These are phyloP conservation scores for Scenedesmus sp. DNA, from an alignment of 163 green algal species.

Conservation along the genomic window DNA sequence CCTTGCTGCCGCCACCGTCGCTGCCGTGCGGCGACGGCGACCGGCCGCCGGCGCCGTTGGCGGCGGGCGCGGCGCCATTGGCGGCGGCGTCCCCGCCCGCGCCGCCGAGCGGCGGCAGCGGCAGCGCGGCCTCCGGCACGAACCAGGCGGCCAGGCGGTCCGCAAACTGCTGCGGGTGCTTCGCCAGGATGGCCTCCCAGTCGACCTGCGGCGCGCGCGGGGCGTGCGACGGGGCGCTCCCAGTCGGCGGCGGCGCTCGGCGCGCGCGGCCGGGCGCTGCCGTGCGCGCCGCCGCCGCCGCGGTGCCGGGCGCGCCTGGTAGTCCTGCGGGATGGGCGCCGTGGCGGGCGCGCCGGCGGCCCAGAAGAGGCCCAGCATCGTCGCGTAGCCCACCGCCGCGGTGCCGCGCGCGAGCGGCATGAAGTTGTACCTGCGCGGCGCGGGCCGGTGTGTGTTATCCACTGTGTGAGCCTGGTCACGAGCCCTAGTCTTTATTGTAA, in stretches of 20 bases:
- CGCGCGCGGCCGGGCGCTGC: too few species aligned
- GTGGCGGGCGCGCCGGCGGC: constrained; percentile 82
- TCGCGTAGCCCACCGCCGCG: constrained; percentile 87
- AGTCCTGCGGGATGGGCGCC: constrained; percentile 74
- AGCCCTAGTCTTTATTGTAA: too few species aligned
- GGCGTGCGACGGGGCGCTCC: too few species aligned
- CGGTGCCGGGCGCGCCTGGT: constrained; percentile 73
- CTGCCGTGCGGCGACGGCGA: not conserved
- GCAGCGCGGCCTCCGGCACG: constrained; percentile 43
- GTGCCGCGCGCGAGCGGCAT: constrained; percentile 93
- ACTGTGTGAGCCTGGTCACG: too few species aligned
- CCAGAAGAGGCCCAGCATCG: constrained; percentile 85
- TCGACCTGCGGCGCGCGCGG: constrained; percentile 82
- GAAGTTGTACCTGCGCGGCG: constrained; percentile 98
- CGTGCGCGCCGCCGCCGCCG: too few species aligned
- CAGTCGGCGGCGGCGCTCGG: too few species aligned
- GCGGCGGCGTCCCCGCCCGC: not conserved
- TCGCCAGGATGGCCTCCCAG: constrained; percentile 90
- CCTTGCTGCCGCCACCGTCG: not conserved
- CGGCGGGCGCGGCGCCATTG: not conserved
- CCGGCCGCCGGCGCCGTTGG: not conserved
- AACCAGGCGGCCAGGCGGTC: constrained; percentile 71
- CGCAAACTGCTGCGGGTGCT: constrained; percentile 74
- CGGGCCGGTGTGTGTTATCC: too few species aligned
- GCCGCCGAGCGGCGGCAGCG: not conserved